Evolutionary conservation across 306 rosid genomes (phyloP).

Genomic region (Fragaria nilgerrensis): DNA sequence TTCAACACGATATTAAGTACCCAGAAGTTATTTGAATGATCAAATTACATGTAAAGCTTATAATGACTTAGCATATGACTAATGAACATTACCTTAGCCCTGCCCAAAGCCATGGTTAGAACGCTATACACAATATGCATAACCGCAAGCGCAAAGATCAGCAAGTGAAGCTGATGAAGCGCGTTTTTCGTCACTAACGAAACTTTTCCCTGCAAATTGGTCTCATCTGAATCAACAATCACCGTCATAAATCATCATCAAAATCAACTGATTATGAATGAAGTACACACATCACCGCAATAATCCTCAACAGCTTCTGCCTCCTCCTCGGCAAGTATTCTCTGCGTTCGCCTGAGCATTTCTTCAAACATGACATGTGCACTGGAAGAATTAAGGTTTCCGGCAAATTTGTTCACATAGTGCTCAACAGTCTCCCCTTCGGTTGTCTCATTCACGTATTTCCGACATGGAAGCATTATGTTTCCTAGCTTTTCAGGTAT

Average conservation of each 20-base stretch:
- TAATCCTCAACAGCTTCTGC: slow-evolving; percentile 20
- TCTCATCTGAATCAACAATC: neutral
- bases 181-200: slow-evolving; percentile 28
- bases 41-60: neutral
- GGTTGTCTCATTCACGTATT: neutral
- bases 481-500: slow-evolving; percentile 22
- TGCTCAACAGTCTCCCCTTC: neutral
- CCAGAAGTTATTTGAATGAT: neutral
- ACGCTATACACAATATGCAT: slow-evolving; percentile 40
- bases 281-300: slow-evolving; percentile 17
- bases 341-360: neutral
- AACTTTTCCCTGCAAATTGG: slow-evolving; percentile 41
- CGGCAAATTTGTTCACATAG: neutral
- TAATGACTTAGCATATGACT: neutral
- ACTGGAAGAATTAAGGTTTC: neutral
- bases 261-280: neutral
- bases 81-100: slow-evolving; percentile 33
- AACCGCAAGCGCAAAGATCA: slow-evolving; percentile 38
- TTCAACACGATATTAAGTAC: neutral
- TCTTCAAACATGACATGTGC: slow-evolving; percentile 5
- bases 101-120: slow-evolving; percentile 40
- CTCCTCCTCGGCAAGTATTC: slow-evolving; percentile 19
- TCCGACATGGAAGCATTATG: slow-evolving; percentile 42
- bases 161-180: slow-evolving; percentile 38
- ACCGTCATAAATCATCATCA: neutral